Conservation (phyloP, 345 rosid genomes). For the Nasturtium officinale region DNA sequence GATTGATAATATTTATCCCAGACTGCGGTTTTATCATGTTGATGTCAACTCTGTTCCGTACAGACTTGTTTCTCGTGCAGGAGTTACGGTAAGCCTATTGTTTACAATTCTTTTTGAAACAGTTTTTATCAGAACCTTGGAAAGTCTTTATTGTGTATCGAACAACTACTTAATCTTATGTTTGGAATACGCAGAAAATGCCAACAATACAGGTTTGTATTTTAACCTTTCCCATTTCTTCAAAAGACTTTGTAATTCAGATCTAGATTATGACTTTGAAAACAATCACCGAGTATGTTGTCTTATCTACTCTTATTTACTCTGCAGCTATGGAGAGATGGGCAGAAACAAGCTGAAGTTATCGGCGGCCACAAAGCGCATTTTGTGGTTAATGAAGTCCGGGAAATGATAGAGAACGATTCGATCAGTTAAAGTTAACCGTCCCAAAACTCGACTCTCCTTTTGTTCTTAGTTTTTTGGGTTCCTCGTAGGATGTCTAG, state of each 20-base stretch:
- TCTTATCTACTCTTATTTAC: too few species aligned
- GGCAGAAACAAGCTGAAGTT: slow-evolving; percentile 77
- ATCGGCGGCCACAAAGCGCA: slow-evolving; percentile 88
- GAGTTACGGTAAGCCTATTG: slow-evolving; percentile 72
- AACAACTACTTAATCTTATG: not conserved
- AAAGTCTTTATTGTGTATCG: not conserved
- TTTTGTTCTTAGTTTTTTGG: not conserved
- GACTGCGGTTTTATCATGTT: slow-evolving; percentile 72
- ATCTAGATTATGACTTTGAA: too few species aligned
- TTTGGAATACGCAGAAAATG: slow-evolving; percentile 68
- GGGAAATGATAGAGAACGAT: slow-evolving; percentile 73
- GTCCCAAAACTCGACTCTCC: not conserved
- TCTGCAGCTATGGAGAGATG: slow-evolving; percentile 74
- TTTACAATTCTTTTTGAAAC: not conserved
- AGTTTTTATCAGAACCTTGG: not conserved
- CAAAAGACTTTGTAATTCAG: not conserved
- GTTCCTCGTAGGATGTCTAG: not conserved
- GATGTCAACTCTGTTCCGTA: slow-evolving; percentile 87
- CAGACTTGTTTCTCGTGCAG: slow-evolving; percentile 74
- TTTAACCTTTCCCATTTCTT: not conserved
- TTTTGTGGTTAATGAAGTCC: slow-evolving; percentile 66
- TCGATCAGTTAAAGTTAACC: not conserved
- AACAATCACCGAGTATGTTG: too few species aligned
- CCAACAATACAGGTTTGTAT: slow-evolving; percentile 78
- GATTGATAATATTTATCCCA: slow-evolving; percentile 29